Percentiles rank a stretch among this genome's conserved stretches.
phyloP scores from a whole-genome alignment of 768 basidiomycete genomes.

The Leccinum subtestaceum region DNA sequence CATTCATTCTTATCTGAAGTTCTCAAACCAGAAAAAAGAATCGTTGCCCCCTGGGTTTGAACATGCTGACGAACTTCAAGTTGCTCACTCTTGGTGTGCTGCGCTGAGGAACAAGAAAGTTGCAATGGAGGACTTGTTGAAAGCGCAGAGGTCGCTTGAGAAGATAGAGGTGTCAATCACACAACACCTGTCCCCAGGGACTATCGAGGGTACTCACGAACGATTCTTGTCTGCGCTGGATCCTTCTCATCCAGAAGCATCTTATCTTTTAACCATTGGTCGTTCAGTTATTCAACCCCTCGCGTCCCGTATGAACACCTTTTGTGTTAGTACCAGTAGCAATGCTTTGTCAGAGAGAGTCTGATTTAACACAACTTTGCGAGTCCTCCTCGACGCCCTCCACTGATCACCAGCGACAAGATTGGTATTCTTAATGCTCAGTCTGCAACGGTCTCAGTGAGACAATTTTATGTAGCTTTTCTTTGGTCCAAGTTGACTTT shows the following conservation, averaged over 20 bases:
- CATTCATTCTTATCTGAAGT: neutral
- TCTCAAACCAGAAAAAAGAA: neutral
- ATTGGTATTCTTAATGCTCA: constrained; percentile 13
- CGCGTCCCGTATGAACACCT: neutral
- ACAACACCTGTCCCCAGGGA: neutral
- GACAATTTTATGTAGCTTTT: constrained; percentile 36
- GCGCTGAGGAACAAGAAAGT: neutral
- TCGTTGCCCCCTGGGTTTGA: neutral
- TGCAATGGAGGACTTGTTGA: neutral
- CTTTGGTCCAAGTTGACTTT: constrained; percentile 54
- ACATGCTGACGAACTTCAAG: neutral
- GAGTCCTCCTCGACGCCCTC: neutral
- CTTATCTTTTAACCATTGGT: neutral
- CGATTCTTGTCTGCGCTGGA: neutral
- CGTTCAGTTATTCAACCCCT: neutral
- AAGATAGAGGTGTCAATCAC: neutral
- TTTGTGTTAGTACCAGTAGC: neutral
- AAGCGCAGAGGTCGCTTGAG: neutral
- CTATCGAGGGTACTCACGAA: neutral
- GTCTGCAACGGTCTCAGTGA: constrained; percentile 12
- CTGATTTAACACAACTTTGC: constrained; percentile 10
- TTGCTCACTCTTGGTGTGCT: neutral
- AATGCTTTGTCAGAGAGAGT: neutral
- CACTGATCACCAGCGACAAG: constrained; percentile 15
- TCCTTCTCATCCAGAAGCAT: neutral